Evolutionary conservation across 1,284 basidiomycete genomes (phyloP), one percentile per base, ranked within the genome.

Genomic region (Ceratobasidium sp.): DNA sequence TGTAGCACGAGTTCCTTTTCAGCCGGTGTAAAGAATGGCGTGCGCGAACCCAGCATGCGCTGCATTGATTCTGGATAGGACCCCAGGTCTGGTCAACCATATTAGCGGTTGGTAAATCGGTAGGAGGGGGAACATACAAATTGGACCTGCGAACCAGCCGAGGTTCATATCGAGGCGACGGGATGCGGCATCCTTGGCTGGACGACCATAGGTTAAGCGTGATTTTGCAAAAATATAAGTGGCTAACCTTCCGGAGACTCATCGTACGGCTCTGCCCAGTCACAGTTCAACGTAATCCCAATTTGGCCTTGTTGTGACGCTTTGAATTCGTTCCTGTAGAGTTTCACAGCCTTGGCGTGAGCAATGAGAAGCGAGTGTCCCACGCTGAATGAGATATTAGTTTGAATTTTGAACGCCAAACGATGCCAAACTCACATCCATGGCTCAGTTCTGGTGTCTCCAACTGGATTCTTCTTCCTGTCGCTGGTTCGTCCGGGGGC

Each of bases 231-330:
- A 3, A n/a, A n/a, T n/a, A n/a, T n/a, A n/a, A n/a, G n/a, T 47
- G n/a, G 77, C 85, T 72, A 74, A n/a, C 89, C 89, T 75, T 86
- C 84, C 0, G 85, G 84, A 20, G 77, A 80, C 69, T 87, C 81
- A 73, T 89, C 87, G 71, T 84, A 90, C 13, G 90, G 89, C 71
- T 87, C 83, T 53, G 84, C 83, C 85, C 86, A 90, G 72, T 87
- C 83, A 15, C 86, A 86, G 74, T 91, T 90, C 55, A 92, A 79
- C 0, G 89, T 91, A 76, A 92, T 88, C 0, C 89, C 89, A 70
- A 92, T 90, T 49, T 80, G 75, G 8, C 89, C 90, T 17, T 82
- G 80, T 73, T 88, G 86, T 1, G 70, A 74, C 1, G 79, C 69
- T 75, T 86, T 83, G 80, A 86, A 89, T 52, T 86, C 77, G 17